A percentile compares a stretch with the other conserved stretches of the same genome.
These are phyloP conservation scores for Fusarium protoensiforme DNA, from an alignment of 2,329 filamentous ascomycete species.

Conservation along the genomic window DNA sequence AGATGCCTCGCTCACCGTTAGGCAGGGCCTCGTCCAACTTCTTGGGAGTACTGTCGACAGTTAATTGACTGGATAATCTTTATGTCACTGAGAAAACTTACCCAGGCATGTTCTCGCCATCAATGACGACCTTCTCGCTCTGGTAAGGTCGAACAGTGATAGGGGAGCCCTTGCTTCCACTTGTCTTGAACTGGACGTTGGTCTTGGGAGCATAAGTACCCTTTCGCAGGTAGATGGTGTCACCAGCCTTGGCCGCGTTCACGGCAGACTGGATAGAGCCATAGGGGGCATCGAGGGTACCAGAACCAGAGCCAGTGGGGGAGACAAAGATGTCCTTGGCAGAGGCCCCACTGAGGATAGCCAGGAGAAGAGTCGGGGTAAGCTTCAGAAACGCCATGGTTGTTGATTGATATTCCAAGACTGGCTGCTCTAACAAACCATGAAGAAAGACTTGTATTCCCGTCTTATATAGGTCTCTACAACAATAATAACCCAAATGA, in stretches of 20 bases:
- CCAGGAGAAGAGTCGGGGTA: conserved; percentile 18
- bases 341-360: conserved; percentile 14
- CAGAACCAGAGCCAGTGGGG: conserved; percentile 53
- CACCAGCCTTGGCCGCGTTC: conserved; percentile 57
- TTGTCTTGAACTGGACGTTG: conserved; percentile 60
- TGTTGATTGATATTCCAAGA: neutral
- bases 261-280: conserved; percentile 60
- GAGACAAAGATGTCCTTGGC: conserved; percentile 58
- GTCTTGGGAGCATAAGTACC: conserved; percentile 58
- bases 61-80: neutral
- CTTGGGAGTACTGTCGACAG: conserved; percentile 53
- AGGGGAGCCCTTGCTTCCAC: conserved; percentile 52
- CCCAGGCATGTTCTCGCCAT: conserved; percentile 53
- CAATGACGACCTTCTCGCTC: conserved; percentile 56
- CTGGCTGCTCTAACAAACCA: neutral
- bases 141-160: conserved; percentile 56
- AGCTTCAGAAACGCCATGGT: conserved; percentile 27
- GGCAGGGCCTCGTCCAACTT: conserved; percentile 52
- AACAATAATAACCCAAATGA: conserved; percentile 4
- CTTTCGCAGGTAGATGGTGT: conserved; percentile 57
- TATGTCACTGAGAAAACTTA: accelerated
- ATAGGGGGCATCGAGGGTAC: conserved; percentile 53
- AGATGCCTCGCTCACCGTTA: conserved; percentile 56
- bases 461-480: neutral
- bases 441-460: neutral